These are phyloP conservation scores for Rhamnella rubrinervis DNA, from an alignment of 331 rosid genomes.

Conservation along the genomic window DNA sequence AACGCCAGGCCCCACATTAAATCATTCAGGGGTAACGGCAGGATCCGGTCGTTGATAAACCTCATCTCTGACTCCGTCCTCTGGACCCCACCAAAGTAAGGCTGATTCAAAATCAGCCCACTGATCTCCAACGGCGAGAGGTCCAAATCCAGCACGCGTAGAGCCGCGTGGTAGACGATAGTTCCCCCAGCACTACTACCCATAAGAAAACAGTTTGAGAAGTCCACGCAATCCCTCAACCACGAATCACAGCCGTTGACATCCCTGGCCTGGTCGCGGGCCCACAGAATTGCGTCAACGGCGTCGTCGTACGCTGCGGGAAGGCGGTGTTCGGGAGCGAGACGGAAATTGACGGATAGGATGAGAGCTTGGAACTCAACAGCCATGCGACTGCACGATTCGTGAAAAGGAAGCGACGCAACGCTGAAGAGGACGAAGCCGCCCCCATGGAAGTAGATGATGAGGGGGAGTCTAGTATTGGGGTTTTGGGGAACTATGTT, in stretches of 20 bases:
- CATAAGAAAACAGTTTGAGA: slow-evolving; percentile 41
- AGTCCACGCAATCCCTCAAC: slow-evolving; percentile 50
- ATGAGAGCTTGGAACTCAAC: slow-evolving; percentile 33
- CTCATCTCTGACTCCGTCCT: slow-evolving; percentile 55
- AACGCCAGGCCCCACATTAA: slow-evolving; percentile 59
- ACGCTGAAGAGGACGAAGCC: slow-evolving; percentile 69
- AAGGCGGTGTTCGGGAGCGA: slow-evolving; percentile 81
- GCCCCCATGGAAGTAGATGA: slow-evolving; percentile 80
- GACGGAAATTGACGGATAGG: slow-evolving; percentile 67
- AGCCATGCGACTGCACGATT: slow-evolving; percentile 33
- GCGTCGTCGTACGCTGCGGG: slow-evolving; percentile 90
- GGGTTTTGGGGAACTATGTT: slow-evolving; percentile 27
- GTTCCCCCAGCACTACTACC: slow-evolving; percentile 69
- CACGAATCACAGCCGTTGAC: slow-evolving; percentile 42
- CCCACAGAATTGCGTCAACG: slow-evolving; percentile 49
- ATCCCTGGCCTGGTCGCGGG: slow-evolving; percentile 22
- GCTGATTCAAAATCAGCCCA: slow-evolving; percentile 51
- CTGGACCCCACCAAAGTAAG: slow-evolving; percentile 53
- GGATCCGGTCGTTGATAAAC: slow-evolving; percentile 29
- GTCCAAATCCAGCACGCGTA: slow-evolving; percentile 43
- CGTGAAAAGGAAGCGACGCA: slow-evolving; percentile 50
- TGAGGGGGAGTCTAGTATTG: slow-evolving; percentile 45
- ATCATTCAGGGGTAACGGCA: slow-evolving; percentile 53
- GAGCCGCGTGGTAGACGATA: slow-evolving; percentile 52
- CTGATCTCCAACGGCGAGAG: slow-evolving; percentile 40